Percentiles rank a stretch among this genome's conserved stretches.
Evolutionary conservation across 2,329 filamentous ascomycete species (phyloP).

Genomic region (Exophiala spinifera): DNA sequence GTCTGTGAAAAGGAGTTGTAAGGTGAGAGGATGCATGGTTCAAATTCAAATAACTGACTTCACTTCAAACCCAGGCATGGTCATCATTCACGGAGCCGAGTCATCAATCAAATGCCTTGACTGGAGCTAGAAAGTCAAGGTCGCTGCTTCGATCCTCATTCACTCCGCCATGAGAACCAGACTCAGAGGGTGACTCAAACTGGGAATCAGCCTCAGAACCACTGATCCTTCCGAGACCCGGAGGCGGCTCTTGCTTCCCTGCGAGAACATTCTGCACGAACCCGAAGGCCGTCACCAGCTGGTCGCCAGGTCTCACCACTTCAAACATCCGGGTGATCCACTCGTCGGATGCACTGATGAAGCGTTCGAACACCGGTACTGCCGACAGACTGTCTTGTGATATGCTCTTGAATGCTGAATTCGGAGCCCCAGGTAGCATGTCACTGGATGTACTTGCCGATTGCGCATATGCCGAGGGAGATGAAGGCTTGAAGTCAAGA

Average conservation of each 20-base stretch:
- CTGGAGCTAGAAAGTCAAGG: no score
- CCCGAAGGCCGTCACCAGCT: conserved; percentile 14
- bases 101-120: no score
- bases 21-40: no score
- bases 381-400: conserved; percentile 10
- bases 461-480: no score
- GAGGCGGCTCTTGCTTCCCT: conserved; percentile 9
- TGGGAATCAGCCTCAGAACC: no score
- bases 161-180: conserved; percentile 16
- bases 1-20: no score
- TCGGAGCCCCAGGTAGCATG: conserved; percentile 3
- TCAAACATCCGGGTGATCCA: conserved; percentile 19
- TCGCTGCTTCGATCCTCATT: conserved; percentile 2
- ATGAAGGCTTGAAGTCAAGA: not conserved
- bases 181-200: not conserved
- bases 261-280: conserved; percentile 21
- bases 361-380: conserved; percentile 9
- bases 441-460: not conserved
- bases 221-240: not conserved
- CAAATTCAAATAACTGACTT: no score
- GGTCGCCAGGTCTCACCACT: conserved; percentile 7
- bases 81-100: no score
- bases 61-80: no score
- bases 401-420: conserved; percentile 8
- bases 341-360: conserved; percentile 15